Conservation (phyloP, 2,329 filamentous ascomycete species). For the Zasmidium citrigriseum region DNA sequence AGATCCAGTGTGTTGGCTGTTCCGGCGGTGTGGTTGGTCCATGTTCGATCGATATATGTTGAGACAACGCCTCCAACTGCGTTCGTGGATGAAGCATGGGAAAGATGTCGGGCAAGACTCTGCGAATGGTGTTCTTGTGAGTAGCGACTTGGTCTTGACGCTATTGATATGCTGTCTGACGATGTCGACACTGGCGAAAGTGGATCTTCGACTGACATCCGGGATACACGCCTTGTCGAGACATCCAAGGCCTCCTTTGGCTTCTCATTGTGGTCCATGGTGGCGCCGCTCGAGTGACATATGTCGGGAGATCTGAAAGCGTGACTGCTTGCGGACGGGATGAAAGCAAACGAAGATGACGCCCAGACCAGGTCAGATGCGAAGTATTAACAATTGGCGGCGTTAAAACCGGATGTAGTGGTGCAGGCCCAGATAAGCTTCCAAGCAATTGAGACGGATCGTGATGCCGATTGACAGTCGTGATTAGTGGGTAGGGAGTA, state of each 20-base stretch:
- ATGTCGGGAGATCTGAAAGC: neutral
- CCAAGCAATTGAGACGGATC: neutral
- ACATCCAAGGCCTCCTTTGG: slow-evolving; percentile 9
- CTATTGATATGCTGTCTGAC: slow-evolving; percentile 28
- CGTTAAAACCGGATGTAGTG: neutral
- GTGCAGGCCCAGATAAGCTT: neutral
- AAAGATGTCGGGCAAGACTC: slow-evolving; percentile 28
- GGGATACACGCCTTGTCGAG: slow-evolving; percentile 17
- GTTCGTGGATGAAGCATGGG: slow-evolving; percentile 29
- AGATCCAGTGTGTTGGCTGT: slow-evolving; percentile 40
- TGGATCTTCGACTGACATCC: slow-evolving; percentile 31
- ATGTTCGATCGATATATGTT: slow-evolving; percentile 17
- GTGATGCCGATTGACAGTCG: neutral
- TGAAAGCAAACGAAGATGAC: neutral
- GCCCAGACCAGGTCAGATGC: neutral
- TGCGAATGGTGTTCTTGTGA: slow-evolving; percentile 25
- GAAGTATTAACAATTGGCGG: neutral
- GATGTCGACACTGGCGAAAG: slow-evolving; percentile 23
- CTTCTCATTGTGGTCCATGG: slow-evolving; percentile 18
- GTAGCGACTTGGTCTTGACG: slow-evolving; percentile 21
- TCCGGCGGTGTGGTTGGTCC: slow-evolving; percentile 23
- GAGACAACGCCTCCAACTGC: slow-evolving; percentile 33
- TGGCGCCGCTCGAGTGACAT: neutral
- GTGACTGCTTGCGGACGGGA: neutral
- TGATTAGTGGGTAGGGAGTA: neutral